Percentiles rank a stretch among this genome's conserved stretches.
phyloP scores from a whole-genome alignment of 345 rosid genomes.

The Erysimum cheiranthoides region DNA sequence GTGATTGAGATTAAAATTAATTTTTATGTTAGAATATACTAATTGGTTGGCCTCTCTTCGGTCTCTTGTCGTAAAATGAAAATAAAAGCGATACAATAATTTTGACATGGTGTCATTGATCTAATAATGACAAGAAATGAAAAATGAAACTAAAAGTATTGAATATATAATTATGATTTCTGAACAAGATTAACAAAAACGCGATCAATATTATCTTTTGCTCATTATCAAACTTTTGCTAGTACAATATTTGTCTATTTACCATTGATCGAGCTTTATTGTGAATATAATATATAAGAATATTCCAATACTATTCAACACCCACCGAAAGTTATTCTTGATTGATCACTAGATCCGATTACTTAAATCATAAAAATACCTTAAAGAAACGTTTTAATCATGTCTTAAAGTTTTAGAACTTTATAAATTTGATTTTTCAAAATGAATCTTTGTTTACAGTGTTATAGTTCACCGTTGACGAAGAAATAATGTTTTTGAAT shows the following conservation, averaged over 20 bases:
- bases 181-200: conserved; percentile 26
- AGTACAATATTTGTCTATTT: conserved; percentile 40
- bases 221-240: conserved; percentile 34
- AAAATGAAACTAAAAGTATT: conserved; percentile 11
- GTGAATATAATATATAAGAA: conserved; percentile 17
- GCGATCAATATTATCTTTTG: conserved; percentile 14
- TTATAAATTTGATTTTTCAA: neutral
- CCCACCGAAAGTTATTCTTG: conserved; percentile 39
- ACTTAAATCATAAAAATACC: neutral
- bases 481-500: neutral
- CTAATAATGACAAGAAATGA: conserved; percentile 20
- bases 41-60: conserved; percentile 16
- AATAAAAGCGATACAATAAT: conserved; percentile 4
- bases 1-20: conserved; percentile 3
- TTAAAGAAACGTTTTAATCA: conserved; percentile 21
- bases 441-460: neutral
- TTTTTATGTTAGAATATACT: conserved; percentile 2
- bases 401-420: neutral
- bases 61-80: conserved; percentile 18
- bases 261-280: conserved; percentile 35
- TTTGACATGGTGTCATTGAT: conserved; percentile 25
- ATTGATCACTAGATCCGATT: conserved; percentile 28
- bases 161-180: conserved; percentile 27
- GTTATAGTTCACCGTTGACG: neutral
- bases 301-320: conserved; percentile 14